Evolutionary conservation across 75 land plant species (phyloP).

Genomic region (Pinus tabuliformis): DNA sequence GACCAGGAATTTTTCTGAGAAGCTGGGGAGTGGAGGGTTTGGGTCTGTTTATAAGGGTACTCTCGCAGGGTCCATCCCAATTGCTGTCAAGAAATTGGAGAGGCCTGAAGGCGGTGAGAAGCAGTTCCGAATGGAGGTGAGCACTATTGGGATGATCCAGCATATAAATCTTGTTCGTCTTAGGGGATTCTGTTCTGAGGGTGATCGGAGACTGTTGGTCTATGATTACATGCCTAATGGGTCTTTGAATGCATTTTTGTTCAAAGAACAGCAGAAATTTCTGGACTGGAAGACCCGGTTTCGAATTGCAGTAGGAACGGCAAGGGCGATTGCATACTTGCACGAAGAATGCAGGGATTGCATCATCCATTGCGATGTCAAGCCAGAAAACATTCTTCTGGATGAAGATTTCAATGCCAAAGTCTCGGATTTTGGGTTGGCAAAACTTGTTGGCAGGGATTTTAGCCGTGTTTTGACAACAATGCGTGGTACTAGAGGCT

Average conservation of each 20-base stretch:
- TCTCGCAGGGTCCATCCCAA: slow-evolving; percentile 12
- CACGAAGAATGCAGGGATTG: slow-evolving; percentile 19
- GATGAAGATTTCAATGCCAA: slow-evolving; percentile 23
- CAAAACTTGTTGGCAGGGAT: slow-evolving; percentile 18
- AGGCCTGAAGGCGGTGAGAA: slow-evolving; percentile 30
- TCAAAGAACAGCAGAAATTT: slow-evolving; percentile 7
- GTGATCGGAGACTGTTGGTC: slow-evolving; percentile 17
- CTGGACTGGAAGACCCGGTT: slow-evolving; percentile 10
- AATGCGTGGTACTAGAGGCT: slow-evolving; percentile 18
- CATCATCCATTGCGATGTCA: slow-evolving; percentile 16
- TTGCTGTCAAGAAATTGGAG: slow-evolving; percentile 37
- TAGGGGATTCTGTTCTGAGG: slow-evolving; percentile 35
- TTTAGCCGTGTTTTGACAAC: slow-evolving; percentile 17
- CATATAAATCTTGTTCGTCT: slow-evolving; percentile 39
- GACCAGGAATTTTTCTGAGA: slow-evolving; percentile 25
- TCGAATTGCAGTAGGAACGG: slow-evolving; percentile 11
- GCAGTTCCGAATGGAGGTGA: slow-evolving; percentile 42
- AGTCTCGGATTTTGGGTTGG: slow-evolving; percentile 17
- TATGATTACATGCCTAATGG: slow-evolving; percentile 65
- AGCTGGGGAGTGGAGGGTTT: slow-evolving; percentile 23
- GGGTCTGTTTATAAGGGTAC: slow-evolving; percentile 24
- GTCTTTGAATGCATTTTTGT: slow-evolving; percentile 63
- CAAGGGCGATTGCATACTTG: slow-evolving; percentile 14
- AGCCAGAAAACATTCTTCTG: slow-evolving; percentile 18
- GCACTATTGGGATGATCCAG: slow-evolving; percentile 34